phyloP scores from a whole-genome alignment of 306 rosid species.

The Styphnolobium japonicum region DNA sequence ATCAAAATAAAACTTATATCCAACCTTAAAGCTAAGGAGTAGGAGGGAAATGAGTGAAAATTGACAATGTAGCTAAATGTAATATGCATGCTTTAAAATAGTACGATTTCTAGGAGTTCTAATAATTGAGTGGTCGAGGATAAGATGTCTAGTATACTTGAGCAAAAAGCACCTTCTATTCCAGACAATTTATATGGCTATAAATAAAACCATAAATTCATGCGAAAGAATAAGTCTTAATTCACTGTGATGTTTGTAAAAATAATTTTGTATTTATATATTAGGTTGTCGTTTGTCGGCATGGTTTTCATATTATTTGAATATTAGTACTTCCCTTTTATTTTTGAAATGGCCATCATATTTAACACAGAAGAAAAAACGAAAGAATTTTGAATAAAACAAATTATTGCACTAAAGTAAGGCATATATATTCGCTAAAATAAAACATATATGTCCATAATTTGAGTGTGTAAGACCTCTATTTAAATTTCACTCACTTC shows the following conservation, averaged over 20 bases:
- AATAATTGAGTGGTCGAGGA: neutral
- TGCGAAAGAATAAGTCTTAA: neutral
- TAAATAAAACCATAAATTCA: neutral
- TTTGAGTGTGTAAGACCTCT: no score
- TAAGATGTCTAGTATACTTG: neutral
- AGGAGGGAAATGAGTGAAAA: neutral
- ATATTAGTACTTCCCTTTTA: no score
- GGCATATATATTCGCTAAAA: no score
- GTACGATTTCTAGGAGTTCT: neutral
- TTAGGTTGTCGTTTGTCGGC: neutral
- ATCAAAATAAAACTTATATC: no score
- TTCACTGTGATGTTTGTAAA: neutral
- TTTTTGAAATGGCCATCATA: no score
- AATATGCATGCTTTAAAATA: neutral
- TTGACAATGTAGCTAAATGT: neutral
- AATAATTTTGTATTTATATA: neutral
- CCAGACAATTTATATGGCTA: neutral
- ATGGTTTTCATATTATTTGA: no score
- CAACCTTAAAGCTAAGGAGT: neutral
- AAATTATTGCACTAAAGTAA: no score
- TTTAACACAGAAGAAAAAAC: no score
- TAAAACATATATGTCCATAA: no score
- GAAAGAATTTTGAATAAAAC: no score
- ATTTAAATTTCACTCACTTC: no score
- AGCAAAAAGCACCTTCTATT: neutral